Evolutionary conservation across 768 basidiomycete genomes (phyloP).

Genomic region (Gloeophyllum trabeum): DNA sequence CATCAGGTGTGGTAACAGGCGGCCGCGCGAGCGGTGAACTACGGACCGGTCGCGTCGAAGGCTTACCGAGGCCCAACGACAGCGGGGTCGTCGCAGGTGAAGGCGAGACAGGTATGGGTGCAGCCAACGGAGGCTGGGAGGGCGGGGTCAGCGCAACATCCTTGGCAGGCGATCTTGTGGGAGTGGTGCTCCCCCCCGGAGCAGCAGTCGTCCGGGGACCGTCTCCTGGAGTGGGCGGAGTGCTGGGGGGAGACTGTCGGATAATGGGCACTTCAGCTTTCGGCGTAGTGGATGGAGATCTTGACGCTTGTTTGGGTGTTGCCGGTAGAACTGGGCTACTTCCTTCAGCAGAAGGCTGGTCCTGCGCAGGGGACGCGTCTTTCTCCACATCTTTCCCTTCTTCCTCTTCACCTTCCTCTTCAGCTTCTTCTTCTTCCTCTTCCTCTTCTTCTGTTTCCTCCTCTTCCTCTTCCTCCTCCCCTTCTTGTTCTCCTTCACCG

Average conservation of each 20-base stretch:
- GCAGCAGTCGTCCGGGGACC: too few relatives aligned
- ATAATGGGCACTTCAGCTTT: constrained; percentile 38
- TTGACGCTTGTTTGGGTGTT: constrained; percentile 28
- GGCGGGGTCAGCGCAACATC: background rate
- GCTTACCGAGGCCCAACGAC: constrained; percentile 38
- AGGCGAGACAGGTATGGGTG: constrained; percentile 11
- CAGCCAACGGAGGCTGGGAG: background rate
- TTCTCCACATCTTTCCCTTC: too few relatives aligned
- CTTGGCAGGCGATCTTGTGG: constrained; percentile 51
- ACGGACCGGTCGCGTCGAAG: constrained; percentile 54
- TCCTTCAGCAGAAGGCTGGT: background rate
- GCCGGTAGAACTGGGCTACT: constrained; percentile 4
- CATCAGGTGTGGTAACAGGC: background rate
- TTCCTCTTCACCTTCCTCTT: background rate
- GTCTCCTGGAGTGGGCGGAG: constrained; percentile 5
- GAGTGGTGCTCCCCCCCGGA: constrained; percentile 51
- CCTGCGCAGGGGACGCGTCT: too few relatives aligned
- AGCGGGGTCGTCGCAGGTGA: constrained; percentile 7
- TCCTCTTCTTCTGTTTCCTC: constrained; percentile 13
- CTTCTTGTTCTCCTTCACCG: constrained; percentile 13
- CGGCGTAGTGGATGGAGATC: constrained; percentile 51
- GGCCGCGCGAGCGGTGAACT: constrained; percentile 57
- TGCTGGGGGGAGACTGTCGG: constrained; percentile 20
- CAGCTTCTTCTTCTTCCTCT: constrained; percentile 5
- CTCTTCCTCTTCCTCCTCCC: constrained; percentile 13